A percentile compares a stretch with the other conserved stretches of the same genome.
Evolutionary conservation across 2,329 filamentous ascomycete species (phyloP).

Genomic region (Ceratocystis huliohia): DNA sequence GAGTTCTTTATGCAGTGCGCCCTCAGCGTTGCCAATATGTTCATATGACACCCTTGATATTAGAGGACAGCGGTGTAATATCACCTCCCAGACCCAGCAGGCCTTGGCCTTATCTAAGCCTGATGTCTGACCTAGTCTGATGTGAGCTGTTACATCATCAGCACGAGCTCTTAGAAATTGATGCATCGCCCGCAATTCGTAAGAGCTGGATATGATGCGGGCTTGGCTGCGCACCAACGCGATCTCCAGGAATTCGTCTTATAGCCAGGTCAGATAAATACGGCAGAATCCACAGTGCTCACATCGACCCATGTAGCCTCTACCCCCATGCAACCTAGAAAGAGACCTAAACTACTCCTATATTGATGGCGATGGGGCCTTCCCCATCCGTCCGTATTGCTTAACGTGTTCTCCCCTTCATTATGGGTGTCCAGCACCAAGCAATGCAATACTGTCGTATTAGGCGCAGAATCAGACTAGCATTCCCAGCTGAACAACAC

Average conservation of each 20-base stretch:
- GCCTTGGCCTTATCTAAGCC: not conserved
- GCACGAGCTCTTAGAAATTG: not conserved
- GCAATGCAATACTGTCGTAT: not conserved
- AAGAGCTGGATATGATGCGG: no score
- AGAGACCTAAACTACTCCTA: no score
- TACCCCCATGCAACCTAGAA: no score
- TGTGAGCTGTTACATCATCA: not conserved
- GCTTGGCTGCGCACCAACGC: no score
- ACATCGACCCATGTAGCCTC: no score
- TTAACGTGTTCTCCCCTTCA: no score
- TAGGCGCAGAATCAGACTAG: not conserved
- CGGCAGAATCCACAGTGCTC: no score
- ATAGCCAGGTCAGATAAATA: no score
- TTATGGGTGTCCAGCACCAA: not conserved
- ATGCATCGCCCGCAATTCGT: no score
- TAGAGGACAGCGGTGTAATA: not conserved
- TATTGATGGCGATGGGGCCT: no score
- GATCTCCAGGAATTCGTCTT: no score
- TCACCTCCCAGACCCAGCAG: not conserved
- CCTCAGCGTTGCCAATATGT: not conserved
- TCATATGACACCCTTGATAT: not conserved
- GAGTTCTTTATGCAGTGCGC: slow-evolving; percentile 1
- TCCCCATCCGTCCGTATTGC: no score
- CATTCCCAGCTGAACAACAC: not conserved
- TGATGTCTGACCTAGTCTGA: not conserved